Evolutionary conservation across 805 yeast genomes (phyloP).

Genomic region (Jamesozyma hellenica): DNA sequence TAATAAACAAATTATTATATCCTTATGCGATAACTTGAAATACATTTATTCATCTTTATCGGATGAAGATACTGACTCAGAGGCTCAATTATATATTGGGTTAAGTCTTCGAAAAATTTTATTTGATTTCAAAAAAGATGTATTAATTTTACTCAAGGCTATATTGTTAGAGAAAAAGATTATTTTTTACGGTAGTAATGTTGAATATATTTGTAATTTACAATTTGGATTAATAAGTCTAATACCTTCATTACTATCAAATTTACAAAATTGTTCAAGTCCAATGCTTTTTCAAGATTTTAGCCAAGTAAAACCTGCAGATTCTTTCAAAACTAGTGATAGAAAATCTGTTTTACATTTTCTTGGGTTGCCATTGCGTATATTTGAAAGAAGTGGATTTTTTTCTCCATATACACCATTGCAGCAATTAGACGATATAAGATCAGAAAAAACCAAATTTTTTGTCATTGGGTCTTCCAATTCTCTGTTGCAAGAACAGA

Average conservation of each 20-base stretch:
- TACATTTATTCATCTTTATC: constrained; percentile 32
- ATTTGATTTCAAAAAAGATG: constrained; percentile 44
- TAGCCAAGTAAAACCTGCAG: constrained; percentile 44
- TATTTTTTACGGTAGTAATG: constrained; percentile 66
- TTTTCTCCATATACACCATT: constrained; percentile 92
- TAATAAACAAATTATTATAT: constrained; percentile 57
- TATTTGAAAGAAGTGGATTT: constrained; percentile 77
- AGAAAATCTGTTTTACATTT: constrained; percentile 66
- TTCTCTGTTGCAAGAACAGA: constrained; percentile 61
- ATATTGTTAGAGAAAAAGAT: constrained; percentile 65
- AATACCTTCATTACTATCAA: constrained; percentile 68
- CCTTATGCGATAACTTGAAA: constrained; percentile 58
- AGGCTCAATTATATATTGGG: constrained; percentile 48
- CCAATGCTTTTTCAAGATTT: constrained; percentile 53
- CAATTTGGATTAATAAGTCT: constrained; percentile 79
- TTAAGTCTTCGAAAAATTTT: constrained; percentile 60
- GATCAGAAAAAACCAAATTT: constrained; percentile 44
- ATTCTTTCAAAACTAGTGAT: constrained; percentile 66
- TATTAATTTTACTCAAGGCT: constrained; percentile 64
- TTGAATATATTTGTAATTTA: constrained; percentile 69
- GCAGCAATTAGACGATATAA: constrained; percentile 76
- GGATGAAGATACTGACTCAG: constrained; percentile 11
- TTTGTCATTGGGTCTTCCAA: constrained; percentile 85
- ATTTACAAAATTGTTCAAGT: constrained; percentile 69
- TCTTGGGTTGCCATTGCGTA: constrained; percentile 78